phyloP scores from a whole-genome alignment of 73 alveolate species.

The Paramecium sexaurelia region DNA sequence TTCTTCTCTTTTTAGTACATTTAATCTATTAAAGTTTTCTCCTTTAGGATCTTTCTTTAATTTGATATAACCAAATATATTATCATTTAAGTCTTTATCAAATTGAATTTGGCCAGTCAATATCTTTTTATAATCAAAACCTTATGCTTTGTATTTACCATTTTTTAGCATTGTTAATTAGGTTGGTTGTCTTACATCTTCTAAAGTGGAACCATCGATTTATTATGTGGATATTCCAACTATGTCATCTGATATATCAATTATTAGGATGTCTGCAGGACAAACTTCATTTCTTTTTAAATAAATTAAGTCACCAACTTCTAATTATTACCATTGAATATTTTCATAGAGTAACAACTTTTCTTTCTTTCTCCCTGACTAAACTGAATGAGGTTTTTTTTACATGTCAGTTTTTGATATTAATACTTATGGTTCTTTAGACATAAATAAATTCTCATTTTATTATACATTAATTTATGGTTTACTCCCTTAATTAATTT shows the following conservation, averaged over 20 bases:
- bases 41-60: constrained; percentile 68
- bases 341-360: constrained; percentile 40
- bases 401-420: background rate
- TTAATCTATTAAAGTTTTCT: constrained; percentile 15
- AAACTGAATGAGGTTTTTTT: background rate
- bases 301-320: constrained; percentile 58
- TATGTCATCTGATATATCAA: constrained; percentile 47
- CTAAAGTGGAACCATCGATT: background rate
- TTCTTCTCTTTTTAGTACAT: constrained; percentile 50
- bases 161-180: constrained; percentile 19
- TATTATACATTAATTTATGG: background rate
- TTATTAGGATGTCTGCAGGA: constrained; percentile 59
- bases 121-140: constrained; percentile 64
- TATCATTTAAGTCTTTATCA: constrained; percentile 6
- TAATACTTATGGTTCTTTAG: background rate
- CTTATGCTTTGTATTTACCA: background rate
- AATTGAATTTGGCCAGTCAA: constrained; percentile 47
- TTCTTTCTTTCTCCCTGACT: background rate
- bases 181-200: background rate
- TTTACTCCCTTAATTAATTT: background rate
- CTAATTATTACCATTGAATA: constrained; percentile 43
- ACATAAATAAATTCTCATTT: background rate
- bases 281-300: constrained; percentile 56
- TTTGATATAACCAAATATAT: constrained; percentile 40
- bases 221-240: background rate